Base-by-base conservation (phyloP, 345 rosid species). In the Pistacia integerrima region DNA sequence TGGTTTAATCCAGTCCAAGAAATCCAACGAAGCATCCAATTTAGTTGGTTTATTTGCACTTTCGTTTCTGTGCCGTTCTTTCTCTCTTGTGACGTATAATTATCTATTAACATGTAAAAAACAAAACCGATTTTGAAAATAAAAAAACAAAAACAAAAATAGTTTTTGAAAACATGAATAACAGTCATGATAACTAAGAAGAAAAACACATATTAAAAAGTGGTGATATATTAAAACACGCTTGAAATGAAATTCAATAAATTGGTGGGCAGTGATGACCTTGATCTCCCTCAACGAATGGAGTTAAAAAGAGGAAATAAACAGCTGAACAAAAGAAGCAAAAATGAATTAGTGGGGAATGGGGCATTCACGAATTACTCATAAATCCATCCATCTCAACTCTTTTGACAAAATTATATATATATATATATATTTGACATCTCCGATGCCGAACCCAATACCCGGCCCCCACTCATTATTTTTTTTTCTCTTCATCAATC, bases 391-490 rank as follows among this genome's bases (percentile, higher is more conserved):
- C 41, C 41, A 38, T 38, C 41, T 38, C 41, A 11, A 11, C 3
- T 52, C 56, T 52, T 8, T 16, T 16, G 18, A 5, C 28, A 57
- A 17, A 57, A 57, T 5, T 57, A 17, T 16, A 2, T 17, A 17
- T 20, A 57, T 18, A 17, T 57, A 57, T 57, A 25, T 25, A 25
- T n/a, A 49, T 49, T 49, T 52, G 56, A 52, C 56, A 52, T 52
- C 13, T 59, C 33, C 30, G 66, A 10, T 72, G 71, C 74, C 83
- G 67, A 73, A 60, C 73, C 79, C 77, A 66, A 49, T 51, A 67
- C 41, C 63, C 60, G 41, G 30, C 18, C 4, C 2, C n/a, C 69
- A 11, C 64, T 52, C 7, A 4, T 20, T 33, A 44, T 9, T 58
- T 44, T 51, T 22, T 4, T 30, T 18, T 3, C 52, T 58, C 28